Base-by-base conservation (phyloP, 257 asterid genomes). In the Oldenlandia corymbosa region DNA sequence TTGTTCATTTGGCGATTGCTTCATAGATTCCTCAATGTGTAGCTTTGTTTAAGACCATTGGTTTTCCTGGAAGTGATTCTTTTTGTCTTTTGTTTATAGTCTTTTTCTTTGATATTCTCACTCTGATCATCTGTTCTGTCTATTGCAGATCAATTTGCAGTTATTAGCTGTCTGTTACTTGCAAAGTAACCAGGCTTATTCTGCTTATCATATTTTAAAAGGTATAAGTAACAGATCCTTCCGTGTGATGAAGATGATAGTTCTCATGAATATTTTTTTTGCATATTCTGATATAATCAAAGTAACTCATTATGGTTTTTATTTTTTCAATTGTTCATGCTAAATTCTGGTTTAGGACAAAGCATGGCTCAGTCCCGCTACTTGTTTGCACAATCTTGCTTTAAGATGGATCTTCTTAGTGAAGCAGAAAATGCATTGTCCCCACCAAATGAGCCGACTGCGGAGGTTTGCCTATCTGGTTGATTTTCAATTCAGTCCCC, bases 381-480 rank as follows among this genome's bases (percentile, higher is more conserved):
- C 88, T 82, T 90, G 88, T 87, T 93, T 81, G 99, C 95, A 16
- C 85, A 81, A 46, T 82, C 97, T 62, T 93, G 97, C 87, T 90
- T 84, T 82, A 88, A 84, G 84, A 93, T 93, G 99, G 94, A 82
- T 77, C 95, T 89, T 70, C 68, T 90, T 67, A 81, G 66, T 45
- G 96, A 92, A 83, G 99, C 97, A 17, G 99, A 92, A 86, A 76
- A 75, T 47, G 86, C 94, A 27, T 72, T 92, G 52, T 78, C 75
- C 27, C 82, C 91, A 14, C 84, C 86, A 70, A 85, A 75, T 68
- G 95, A 89, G 57, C 81, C 96, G 64, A 71, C 77, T 68, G 58
- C 81, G 23, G 99, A 92, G 96, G 96, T 91, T n/a, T n/a, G n/a
- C n/a, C n/a, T n/a, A n/a, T n/a, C n/a, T n/a, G n/a, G n/a, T n/a